Percentiles rank a stretch among this genome's conserved stretches.
These are phyloP conservation scores for Didymella glomerata DNA, from an alignment of 2,329 filamentous ascomycete genomes.

Conservation along the genomic window DNA sequence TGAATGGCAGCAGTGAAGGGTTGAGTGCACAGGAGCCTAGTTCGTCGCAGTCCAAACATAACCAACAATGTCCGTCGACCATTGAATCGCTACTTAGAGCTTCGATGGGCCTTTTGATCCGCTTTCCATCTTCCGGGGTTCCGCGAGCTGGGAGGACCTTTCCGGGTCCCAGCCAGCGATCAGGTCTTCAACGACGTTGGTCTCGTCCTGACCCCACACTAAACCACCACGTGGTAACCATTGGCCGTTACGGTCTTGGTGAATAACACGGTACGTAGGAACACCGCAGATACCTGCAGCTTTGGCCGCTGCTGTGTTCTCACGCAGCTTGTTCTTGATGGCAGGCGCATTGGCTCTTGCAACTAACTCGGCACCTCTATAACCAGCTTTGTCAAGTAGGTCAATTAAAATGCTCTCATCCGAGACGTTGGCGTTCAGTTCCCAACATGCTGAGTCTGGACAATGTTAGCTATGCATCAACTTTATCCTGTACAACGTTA, in stretches of 20 bases:
- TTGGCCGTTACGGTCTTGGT: conserved; percentile 13
- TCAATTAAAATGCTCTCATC: conserved; percentile 35
- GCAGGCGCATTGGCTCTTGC: conserved; percentile 35
- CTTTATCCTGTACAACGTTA: not conserved
- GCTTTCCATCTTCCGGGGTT: conserved; percentile 1
- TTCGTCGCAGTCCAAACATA: not conserved
- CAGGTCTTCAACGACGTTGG: conserved; percentile 45
- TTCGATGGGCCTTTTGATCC: not conserved
- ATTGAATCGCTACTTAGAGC: not conserved
- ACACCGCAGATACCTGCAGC: conserved; percentile 44
- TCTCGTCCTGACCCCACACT: conserved; percentile 49
- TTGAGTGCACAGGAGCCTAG: not conserved
- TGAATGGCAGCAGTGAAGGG: not conserved
- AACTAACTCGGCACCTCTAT: conserved; percentile 37
- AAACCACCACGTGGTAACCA: conserved; percentile 37
- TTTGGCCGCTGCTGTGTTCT: conserved; percentile 45
- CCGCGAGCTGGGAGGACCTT: not conserved
- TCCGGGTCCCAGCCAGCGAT: conserved; percentile 43
- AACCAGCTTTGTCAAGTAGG: conserved; percentile 41
- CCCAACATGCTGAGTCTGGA: conserved; percentile 46
- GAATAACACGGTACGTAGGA: conserved; percentile 44
- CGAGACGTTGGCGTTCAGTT: conserved; percentile 40
- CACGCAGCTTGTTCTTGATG: conserved; percentile 37
- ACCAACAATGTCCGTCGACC: not conserved
- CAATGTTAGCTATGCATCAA: conserved; percentile 16